phyloP scores from a whole-genome alignment of 2,329 filamentous ascomycete species.

The Aspergillus uvarum region DNA sequence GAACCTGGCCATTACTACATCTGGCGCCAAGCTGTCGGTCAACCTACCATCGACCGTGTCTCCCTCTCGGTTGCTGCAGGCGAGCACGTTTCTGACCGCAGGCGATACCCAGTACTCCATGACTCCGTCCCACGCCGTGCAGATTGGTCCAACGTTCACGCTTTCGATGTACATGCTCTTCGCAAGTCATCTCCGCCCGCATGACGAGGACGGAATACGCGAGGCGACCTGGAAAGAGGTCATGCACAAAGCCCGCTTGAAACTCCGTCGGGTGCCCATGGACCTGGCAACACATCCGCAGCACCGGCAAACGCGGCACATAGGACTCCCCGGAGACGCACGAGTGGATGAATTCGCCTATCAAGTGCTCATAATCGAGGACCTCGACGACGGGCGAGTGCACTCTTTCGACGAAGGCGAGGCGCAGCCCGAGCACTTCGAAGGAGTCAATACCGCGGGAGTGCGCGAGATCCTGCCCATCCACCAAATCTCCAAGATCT shows the following conservation, averaged over 20 bases:
- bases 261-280: conserved; percentile 70
- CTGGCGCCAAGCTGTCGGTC: conserved; percentile 81
- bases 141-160: conserved; percentile 83
- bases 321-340: conserved; percentile 41
- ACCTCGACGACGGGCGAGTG: conserved; percentile 70
- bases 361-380: conserved; percentile 78
- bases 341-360: conserved; percentile 70
- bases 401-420: conserved; percentile 65
- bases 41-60: conserved; percentile 79
- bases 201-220: conserved; percentile 58
- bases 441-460: conserved; percentile 62
- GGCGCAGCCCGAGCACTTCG: conserved; percentile 57
- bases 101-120: conserved; percentile 80
- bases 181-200: conserved; percentile 66
- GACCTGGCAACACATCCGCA: conserved; percentile 44
- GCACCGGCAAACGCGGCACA: conserved; percentile 8
- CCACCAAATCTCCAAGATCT: conserved; percentile 81
- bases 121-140: conserved; percentile 62
- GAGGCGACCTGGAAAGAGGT: conserved; percentile 91
- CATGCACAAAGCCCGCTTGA: conserved; percentile 85
- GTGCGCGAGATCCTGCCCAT: conserved; percentile 67
- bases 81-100: conserved; percentile 84
- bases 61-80: conserved; percentile 84
- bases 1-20: conserved; percentile 90
- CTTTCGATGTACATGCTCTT: conserved; percentile 96